These are phyloP conservation scores for Rhodosporidiobolus odoratus DNA, from an alignment of 768 basidiomycete species.

Conservation along the genomic window DNA sequence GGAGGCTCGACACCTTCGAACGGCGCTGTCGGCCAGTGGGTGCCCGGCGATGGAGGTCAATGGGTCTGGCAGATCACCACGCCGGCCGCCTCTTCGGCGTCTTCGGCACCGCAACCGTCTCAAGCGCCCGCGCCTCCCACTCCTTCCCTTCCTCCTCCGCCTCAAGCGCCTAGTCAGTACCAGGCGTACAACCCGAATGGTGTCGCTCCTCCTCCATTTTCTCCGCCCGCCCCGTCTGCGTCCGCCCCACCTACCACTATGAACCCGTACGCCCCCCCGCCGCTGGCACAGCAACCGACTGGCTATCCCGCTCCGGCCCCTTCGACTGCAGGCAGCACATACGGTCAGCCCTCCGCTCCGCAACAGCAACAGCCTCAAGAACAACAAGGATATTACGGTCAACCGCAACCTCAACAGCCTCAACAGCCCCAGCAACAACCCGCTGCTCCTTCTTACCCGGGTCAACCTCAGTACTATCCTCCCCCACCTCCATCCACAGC, in stretches of 20 bases:
- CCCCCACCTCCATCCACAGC: neutral
- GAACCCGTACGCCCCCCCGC: neutral
- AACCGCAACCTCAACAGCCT: neutral
- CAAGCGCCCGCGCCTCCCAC: neutral
- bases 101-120: neutral
- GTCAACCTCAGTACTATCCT: neutral
- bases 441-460: neutral
- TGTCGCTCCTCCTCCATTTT: neutral
- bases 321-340: neutral
- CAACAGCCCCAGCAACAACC: neutral
- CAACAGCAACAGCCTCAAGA: neutral
- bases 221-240: neutral
- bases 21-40: neutral
- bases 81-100: neutral
- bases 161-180: neutral
- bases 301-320: neutral
- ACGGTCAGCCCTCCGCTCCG: neutral
- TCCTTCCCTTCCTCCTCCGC: neutral
- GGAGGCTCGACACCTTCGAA: neutral
- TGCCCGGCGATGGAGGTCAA: neutral
- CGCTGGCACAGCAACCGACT: neutral
- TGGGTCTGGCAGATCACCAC: conserved; percentile 6
- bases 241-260: neutral
- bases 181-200: neutral
- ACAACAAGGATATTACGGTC: neutral